Evolutionary conservation across 2,329 filamentous ascomycete species (phyloP).

Genomic region (Gnomoniopsis smithogilvyi): DNA sequence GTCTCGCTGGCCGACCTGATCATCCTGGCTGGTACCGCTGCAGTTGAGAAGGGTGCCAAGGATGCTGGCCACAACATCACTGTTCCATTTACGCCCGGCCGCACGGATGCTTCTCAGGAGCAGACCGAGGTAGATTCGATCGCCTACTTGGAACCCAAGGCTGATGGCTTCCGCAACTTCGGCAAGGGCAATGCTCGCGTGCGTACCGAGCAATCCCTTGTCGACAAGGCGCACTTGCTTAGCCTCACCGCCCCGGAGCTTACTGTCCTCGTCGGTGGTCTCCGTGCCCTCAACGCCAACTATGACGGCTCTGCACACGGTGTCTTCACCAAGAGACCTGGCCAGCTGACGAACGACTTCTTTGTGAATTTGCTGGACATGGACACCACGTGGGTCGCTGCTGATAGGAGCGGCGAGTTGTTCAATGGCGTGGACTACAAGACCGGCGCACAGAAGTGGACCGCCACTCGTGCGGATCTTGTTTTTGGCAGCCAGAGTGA

Average conservation of each 20-base stretch:
- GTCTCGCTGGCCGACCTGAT: conserved; percentile 71
- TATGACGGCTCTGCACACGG: conserved; percentile 63
- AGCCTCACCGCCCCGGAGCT: conserved; percentile 66
- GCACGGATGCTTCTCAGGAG: conserved; percentile 65
- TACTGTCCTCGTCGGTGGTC: conserved; percentile 64
- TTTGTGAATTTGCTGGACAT: conserved; percentile 71
- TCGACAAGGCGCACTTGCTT: conserved; percentile 66
- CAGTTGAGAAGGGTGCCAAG: conserved; percentile 64
- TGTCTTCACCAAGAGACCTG: conserved; percentile 63
- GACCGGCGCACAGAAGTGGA: conserved; percentile 68
- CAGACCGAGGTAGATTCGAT: conserved; percentile 64
- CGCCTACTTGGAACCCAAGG: conserved; percentile 59
- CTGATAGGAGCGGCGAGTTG: conserved; percentile 46
- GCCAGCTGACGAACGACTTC: conserved; percentile 70
- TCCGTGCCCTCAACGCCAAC: conserved; percentile 65
- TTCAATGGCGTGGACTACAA: conserved; percentile 65
- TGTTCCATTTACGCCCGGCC: conserved; percentile 68
- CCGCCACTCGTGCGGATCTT: conserved; percentile 64
- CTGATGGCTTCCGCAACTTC: conserved; percentile 74
- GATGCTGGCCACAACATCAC: conserved; percentile 34
- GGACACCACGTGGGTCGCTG: conserved; percentile 58
- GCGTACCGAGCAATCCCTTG: conserved; percentile 61
- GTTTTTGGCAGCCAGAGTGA: conserved; percentile 72
- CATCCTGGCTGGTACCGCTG: conserved; percentile 63
- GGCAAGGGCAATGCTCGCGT: conserved; percentile 57